Evolutionary conservation across 768 basidiomycete genomes (phyloP).

Genomic region (Tylopilus rubrobrunneus): DNA sequence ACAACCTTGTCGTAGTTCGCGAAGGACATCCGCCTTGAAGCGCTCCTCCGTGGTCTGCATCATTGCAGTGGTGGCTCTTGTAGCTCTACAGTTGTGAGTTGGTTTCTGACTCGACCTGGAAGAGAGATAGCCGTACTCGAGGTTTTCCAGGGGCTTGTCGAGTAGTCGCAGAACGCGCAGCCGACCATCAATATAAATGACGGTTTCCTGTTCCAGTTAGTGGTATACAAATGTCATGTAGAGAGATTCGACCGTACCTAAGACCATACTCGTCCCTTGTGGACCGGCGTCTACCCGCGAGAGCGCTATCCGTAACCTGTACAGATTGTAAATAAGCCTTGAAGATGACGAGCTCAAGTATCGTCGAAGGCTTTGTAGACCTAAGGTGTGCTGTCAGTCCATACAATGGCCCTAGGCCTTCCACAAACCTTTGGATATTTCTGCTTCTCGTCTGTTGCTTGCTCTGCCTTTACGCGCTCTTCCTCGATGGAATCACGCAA

Average conservation of each 20-base stretch:
- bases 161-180: constrained; percentile 89
- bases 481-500: constrained; percentile 88
- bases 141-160: constrained; percentile 87
- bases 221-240: neutral
- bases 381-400: constrained; percentile 35
- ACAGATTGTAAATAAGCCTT: constrained; percentile 73
- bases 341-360: constrained; percentile 84
- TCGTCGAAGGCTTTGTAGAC: constrained; percentile 74
- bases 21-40: constrained; percentile 84
- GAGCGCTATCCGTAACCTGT: constrained; percentile 74
- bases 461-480: constrained; percentile 70
- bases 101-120: neutral
- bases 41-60: constrained; percentile 89
- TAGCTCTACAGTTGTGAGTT: constrained; percentile 54
- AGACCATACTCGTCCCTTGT: constrained; percentile 66
- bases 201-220: constrained; percentile 66
- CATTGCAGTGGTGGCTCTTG: constrained; percentile 84
- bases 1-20: constrained; percentile 63
- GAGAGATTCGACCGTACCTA: constrained; percentile 46
- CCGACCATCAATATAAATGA: constrained; percentile 81
- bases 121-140: constrained; percentile 59
- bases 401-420: neutral
- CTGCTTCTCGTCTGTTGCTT: constrained; percentile 67
- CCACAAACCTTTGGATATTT: constrained; percentile 69
- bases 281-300: constrained; percentile 76